These are phyloP conservation scores for Pneumocystis oryctolagi DNA, from an alignment of 1,139 yeast species.

Conservation along the genomic window DNA sequence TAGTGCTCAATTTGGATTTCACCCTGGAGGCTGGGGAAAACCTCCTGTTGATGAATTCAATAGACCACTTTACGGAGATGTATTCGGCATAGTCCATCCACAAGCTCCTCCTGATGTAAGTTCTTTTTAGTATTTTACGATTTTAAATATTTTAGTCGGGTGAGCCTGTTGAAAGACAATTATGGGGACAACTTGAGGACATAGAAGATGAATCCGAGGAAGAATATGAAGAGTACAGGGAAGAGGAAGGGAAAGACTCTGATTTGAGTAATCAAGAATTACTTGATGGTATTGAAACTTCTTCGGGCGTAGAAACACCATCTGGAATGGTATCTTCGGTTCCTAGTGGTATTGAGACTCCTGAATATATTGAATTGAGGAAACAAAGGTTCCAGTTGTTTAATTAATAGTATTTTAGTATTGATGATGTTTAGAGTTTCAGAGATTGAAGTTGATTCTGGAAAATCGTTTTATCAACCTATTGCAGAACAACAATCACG, in stretches of 20 bases:
- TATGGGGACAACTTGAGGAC: slow-evolving; percentile 25
- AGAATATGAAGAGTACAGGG: slow-evolving; percentile 22
- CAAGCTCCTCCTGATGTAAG: slow-evolving; percentile 27
- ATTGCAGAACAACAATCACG: slow-evolving; percentile 11
- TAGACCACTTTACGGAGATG: slow-evolving; percentile 27
- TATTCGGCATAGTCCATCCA: slow-evolving; percentile 29
- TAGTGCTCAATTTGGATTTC: slow-evolving; percentile 26
- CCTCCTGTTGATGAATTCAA: slow-evolving; percentile 26
- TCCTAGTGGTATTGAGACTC: slow-evolving; percentile 14
- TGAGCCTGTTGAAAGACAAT: slow-evolving; percentile 25
- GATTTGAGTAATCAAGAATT: slow-evolving; percentile 12
- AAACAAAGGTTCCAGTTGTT: slow-evolving; percentile 8
- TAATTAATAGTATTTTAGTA: not conserved
- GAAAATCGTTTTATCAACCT: slow-evolving; percentile 10
- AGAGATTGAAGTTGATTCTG: slow-evolving; percentile 3
- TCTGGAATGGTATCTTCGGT: slow-evolving; percentile 10
- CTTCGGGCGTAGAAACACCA: slow-evolving; percentile 11
- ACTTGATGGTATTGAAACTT: slow-evolving; percentile 8
- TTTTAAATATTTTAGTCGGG: slow-evolving; percentile 7
- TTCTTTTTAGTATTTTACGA: not conserved
- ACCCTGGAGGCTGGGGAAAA: slow-evolving; percentile 32
- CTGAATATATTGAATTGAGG: slow-evolving; percentile 15
- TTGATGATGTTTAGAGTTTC: slow-evolving; percentile 3
- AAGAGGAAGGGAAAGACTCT: slow-evolving; percentile 18
- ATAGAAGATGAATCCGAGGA: slow-evolving; percentile 23